Evolutionary conservation across 176 grass and related monocot species (phyloP).

Genomic region (Lolium rigidum): DNA sequence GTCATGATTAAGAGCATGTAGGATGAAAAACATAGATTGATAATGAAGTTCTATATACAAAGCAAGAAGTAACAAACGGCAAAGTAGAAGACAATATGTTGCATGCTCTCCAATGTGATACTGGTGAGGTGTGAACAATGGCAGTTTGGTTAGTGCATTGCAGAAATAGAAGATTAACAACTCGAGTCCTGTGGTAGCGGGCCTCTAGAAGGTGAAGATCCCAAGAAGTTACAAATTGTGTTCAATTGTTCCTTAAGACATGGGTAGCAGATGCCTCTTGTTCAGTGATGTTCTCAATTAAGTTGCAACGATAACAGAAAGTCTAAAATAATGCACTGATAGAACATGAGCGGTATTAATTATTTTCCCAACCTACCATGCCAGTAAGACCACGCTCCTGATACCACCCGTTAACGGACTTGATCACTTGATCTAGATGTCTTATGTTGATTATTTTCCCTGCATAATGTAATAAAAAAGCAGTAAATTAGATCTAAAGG

Average conservation of each 20-base stretch:
- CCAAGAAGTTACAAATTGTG: neutral
- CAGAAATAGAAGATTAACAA: constrained; percentile 5
- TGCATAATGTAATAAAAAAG: constrained; percentile 63
- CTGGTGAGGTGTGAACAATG: neutral
- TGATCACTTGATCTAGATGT: constrained; percentile 91
- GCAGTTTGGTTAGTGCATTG: neutral
- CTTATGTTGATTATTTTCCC: constrained; percentile 98
- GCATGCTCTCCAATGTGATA: constrained; percentile 21
- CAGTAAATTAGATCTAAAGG: constrained; percentile 24
- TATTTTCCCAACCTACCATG: constrained; percentile 51
- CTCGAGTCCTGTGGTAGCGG: neutral
- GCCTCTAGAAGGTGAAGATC: neutral
- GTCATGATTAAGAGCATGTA: constrained; percentile 16
- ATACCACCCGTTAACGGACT: constrained; percentile 91
- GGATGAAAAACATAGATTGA: neutral
- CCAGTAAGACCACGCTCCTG: constrained; percentile 90
- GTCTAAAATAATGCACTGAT: neutral
- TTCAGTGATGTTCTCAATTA: constrained; percentile 15
- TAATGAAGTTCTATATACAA: constrained; percentile 14
- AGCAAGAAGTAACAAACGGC: constrained; percentile 26
- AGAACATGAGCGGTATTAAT: constrained; percentile 23
- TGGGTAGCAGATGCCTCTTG: neutral
- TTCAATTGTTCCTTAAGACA: constrained; percentile 5
- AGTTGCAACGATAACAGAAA: constrained; percentile 20
- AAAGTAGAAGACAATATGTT: neutral